These are phyloP conservation scores for Aspergillus eucalypticola DNA, from an alignment of 2,329 filamentous ascomycete species.

Conservation along the genomic window DNA sequence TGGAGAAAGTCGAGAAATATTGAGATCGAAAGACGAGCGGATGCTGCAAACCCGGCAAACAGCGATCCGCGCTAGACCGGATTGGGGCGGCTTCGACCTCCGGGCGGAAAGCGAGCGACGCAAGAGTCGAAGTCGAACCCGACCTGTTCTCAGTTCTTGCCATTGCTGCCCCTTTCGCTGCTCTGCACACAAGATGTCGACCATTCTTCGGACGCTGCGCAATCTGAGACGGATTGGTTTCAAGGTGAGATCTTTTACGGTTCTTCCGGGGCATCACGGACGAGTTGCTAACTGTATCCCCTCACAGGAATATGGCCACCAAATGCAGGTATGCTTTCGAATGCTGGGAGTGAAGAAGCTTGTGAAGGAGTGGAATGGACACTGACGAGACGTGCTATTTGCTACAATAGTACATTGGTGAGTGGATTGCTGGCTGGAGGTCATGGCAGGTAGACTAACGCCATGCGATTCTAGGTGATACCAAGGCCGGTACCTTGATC, in stretches of 20 bases:
- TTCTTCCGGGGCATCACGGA: slow-evolving; percentile 13
- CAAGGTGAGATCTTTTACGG: slow-evolving; percentile 60
- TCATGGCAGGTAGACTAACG: slow-evolving; percentile 22
- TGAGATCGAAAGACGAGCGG: neutral
- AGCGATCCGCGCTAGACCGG: slow-evolving; percentile 24
- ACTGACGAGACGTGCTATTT: slow-evolving; percentile 23
- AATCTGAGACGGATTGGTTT: slow-evolving; percentile 86
- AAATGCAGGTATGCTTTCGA: slow-evolving; percentile 71
- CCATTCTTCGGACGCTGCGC: slow-evolving; percentile 77
- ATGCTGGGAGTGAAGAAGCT: slow-evolving; percentile 1
- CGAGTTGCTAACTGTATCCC: slow-evolving; percentile 39
- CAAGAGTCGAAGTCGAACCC: slow-evolving; percentile 5
- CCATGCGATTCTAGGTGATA: slow-evolving; percentile 69
- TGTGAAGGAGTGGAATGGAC: slow-evolving; percentile 1
- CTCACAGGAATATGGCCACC: slow-evolving; percentile 79
- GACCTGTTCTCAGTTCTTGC: slow-evolving; percentile 15
- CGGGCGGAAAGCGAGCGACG: slow-evolving; percentile 16
- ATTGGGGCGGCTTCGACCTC: slow-evolving; percentile 27
- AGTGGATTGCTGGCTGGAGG: slow-evolving; percentile 9
- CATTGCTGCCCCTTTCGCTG: slow-evolving; percentile 10
- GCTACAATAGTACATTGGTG: slow-evolving; percentile 46
- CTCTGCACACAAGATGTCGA: slow-evolving; percentile 72
- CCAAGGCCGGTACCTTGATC: slow-evolving; percentile 85
- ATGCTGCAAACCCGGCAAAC: slow-evolving; percentile 41
- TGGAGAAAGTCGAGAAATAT: neutral